These are phyloP conservation scores for Papiliotrema nemorosa DNA, from an alignment of 1,284 basidiomycete genomes.

Conservation along the genomic window DNA sequence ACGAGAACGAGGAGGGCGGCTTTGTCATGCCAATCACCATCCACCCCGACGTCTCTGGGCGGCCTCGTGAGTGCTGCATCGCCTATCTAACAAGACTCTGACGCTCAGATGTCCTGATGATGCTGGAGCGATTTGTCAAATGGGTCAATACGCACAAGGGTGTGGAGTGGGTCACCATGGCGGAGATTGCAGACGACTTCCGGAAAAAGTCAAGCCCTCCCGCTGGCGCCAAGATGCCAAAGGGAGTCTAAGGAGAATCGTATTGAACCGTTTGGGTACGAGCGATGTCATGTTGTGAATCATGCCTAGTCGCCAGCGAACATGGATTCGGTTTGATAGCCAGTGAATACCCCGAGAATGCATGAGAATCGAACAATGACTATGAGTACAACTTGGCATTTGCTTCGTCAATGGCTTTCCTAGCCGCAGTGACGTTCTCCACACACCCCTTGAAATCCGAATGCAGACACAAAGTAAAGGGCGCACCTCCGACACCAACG, in stretches of 20 bases:
- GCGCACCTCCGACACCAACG: constrained; percentile 20
- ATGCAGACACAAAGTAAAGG: constrained; percentile 31
- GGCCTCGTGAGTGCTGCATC: constrained; percentile 30
- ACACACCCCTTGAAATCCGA: constrained; percentile 25
- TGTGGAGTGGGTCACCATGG: constrained; percentile 69
- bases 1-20: constrained; percentile 56
- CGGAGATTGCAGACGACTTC: constrained; percentile 40
- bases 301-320: too few relatives aligned
- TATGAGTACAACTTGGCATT: constrained; percentile 22
- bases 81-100: not conserved
- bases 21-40: constrained; percentile 74
- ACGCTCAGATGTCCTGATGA: constrained; percentile 58
- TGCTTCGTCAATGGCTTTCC: constrained; percentile 24
- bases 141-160: constrained; percentile 71
- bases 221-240: constrained; percentile 33
- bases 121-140: constrained; percentile 75
- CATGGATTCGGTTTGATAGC: too few relatives aligned
- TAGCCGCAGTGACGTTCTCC: constrained; percentile 21
- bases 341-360: too few relatives aligned
- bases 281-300: too few relatives aligned
- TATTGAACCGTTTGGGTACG: too few relatives aligned
- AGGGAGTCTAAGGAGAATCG: not conserved
- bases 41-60: constrained; percentile 68
- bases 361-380: not conserved
- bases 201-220: constrained; percentile 21